Base-by-base conservation (phyloP, 2,329 filamentous ascomycete genomes). In the Zymoseptoria passerinii region DNA sequence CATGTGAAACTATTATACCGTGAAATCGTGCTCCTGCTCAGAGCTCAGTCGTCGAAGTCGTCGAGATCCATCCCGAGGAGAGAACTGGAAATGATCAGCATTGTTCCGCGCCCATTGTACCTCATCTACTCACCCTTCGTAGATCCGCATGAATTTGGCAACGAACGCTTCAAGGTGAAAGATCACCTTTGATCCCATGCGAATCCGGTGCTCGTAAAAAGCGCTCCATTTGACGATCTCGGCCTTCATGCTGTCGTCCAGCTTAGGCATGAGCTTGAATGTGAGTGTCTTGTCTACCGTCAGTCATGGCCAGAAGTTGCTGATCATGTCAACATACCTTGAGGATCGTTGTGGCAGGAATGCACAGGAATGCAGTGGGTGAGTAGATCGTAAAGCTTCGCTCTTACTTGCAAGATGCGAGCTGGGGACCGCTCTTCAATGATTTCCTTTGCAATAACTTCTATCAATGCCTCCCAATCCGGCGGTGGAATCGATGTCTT, bases 121-220 rank as follows among this genome's bases (percentile, higher is more conserved):
- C 44, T 27, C 29, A 18, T 16, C 8, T 3, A 71, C 77, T 63
- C 85, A 95, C 85, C 91, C 92, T 78, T 99, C 94, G 63, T 92
- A 83, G 66, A 97, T 84, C 67, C 92, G 84, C 92, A 99, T 97
- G 73, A 97, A 96, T 77, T 96, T 97, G 58, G 92, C 92, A 59
- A 99, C 94, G 75, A 99, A 99, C 3, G 94, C 94, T 75, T 99
- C 95, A 3, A 99, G 78, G 71, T 99, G 95, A 75, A 99, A 99
- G 63, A 99, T 97, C 59, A 95, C 89, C 80, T 99, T 99, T 74
- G 65, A 67, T 18, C 94, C 94, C 66, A 88, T 88, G 72, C 89
- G 89, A 75, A 97, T 89, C 61, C 94, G 83, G 74, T 99, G 94
- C 75, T 99, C 95, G 73, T 95, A 99, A 70, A 96, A 97, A 0